Percentiles rank a stretch among this genome's conserved stretches.
These are phyloP conservation scores for Colletotrichum lentis DNA, from an alignment of 2,329 filamentous ascomycete species.

Conservation along the genomic window DNA sequence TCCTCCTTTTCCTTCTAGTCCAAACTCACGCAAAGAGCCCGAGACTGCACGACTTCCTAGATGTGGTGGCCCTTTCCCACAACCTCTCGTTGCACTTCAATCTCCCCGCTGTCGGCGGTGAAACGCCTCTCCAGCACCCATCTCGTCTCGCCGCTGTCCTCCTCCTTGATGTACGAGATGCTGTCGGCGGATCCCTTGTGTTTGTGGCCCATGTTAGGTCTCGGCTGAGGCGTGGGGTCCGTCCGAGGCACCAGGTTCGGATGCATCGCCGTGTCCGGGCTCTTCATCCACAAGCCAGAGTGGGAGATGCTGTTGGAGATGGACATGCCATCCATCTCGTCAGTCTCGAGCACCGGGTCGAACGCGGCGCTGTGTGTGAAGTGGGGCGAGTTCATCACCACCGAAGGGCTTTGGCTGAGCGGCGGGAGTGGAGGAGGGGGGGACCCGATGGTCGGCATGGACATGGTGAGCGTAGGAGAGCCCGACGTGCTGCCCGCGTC, in stretches of 20 bases:
- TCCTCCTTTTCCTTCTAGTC: too few relatives aligned
- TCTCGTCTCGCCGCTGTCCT: slow-evolving; percentile 61
- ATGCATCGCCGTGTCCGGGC: slow-evolving; percentile 33
- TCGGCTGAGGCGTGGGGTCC: slow-evolving; percentile 37
- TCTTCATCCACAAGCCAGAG: slow-evolving; percentile 43
- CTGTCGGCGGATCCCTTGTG: slow-evolving; percentile 70
- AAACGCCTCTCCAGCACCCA: slow-evolving; percentile 76
- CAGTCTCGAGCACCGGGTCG: slow-evolving; percentile 53
- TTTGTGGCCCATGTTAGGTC: slow-evolving; percentile 55
- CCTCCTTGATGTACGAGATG: slow-evolving; percentile 72
- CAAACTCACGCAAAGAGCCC: too few relatives aligned
- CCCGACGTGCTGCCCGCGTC: slow-evolving; percentile 56
- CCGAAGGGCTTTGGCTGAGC: slow-evolving; percentile 32
- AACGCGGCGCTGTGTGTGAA: slow-evolving; percentile 44
- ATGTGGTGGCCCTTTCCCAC: slow-evolving; percentile 64
- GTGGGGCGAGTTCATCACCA: slow-evolving; percentile 40
- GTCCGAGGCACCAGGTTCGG: slow-evolving; percentile 38
- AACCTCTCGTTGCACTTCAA: slow-evolving; percentile 71
- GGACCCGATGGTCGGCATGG: slow-evolving; percentile 45
- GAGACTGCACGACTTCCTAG: slow-evolving; percentile 40
- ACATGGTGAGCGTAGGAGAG: slow-evolving; percentile 61
- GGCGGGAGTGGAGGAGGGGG: slow-evolving; percentile 40
- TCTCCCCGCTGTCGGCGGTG: slow-evolving; percentile 70
- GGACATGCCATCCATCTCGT: slow-evolving; percentile 43
- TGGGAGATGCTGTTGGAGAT: slow-evolving; percentile 41